Percentiles rank a stretch among this genome's conserved stretches.
phyloP scores from a whole-genome alignment of 805 yeast species.

The Candida germanica region DNA sequence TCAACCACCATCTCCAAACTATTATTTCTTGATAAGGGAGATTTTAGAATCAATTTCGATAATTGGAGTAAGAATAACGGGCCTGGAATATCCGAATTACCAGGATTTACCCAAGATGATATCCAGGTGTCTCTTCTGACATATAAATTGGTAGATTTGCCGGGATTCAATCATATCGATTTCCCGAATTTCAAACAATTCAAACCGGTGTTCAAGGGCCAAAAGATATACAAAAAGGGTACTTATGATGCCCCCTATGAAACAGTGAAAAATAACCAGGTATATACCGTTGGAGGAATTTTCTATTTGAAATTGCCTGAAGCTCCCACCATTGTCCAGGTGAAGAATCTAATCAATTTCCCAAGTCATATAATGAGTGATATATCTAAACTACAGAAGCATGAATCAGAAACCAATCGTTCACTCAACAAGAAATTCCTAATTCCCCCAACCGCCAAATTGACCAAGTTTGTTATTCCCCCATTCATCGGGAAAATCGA shows the following conservation, averaged over 20 bases:
- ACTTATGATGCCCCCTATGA: conserved; percentile 27
- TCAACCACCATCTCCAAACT: conserved; percentile 49
- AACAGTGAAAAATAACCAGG: conserved; percentile 43
- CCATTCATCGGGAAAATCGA: conserved; percentile 71
- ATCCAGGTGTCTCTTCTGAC: conserved; percentile 32
- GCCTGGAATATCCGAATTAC: conserved; percentile 52
- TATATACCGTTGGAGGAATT: conserved; percentile 58
- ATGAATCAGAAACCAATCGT: conserved; percentile 18
- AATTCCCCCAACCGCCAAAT: conserved; percentile 14
- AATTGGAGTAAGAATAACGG: conserved; percentile 31
- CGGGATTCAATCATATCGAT: conserved; percentile 13
- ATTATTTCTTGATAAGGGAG: conserved; percentile 6
- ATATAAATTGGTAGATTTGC: conserved; percentile 9
- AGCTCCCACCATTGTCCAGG: conserved; percentile 19
- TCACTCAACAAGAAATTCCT: conserved; percentile 14
- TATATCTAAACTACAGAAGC: conserved; percentile 12
- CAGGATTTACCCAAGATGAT: conserved; percentile 66
- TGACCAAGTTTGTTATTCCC: conserved; percentile 54
- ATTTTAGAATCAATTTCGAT: conserved; percentile 5
- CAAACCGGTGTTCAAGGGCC: conserved; percentile 28
- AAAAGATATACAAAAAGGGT: conserved; percentile 27
- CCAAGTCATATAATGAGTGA: conserved; percentile 59
- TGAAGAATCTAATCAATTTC: conserved; percentile 35
- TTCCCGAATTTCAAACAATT: conserved; percentile 17
- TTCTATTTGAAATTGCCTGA: conserved; percentile 56